Evolutionary conservation across 352 stramenopile species (phyloP).

Genomic region (Globisporangium iwayamae): DNA sequence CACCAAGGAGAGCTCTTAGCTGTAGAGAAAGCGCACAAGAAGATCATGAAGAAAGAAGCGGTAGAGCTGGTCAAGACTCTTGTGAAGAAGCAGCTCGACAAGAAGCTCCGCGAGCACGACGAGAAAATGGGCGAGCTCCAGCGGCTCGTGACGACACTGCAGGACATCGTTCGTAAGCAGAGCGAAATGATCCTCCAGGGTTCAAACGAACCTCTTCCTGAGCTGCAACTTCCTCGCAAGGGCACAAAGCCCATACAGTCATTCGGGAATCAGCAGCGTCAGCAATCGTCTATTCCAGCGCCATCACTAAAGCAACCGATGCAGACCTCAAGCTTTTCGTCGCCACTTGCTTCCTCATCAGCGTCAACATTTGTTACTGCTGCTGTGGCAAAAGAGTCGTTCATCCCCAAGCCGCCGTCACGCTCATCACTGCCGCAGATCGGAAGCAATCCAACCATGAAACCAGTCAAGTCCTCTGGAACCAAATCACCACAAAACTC

Average conservation of each 20-base stretch:
- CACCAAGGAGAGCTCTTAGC: not conserved
- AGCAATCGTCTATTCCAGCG: not conserved
- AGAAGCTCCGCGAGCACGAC: conserved; percentile 35
- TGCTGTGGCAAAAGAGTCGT: not conserved
- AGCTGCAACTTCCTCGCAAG: conserved; percentile 5
- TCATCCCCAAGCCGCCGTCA: conserved; percentile 8
- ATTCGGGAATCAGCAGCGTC: not conserved
- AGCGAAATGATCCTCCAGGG: conserved; percentile 29
- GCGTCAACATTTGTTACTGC: not conserved
- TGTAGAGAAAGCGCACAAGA: conserved; percentile 19
- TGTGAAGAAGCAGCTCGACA: conserved; percentile 36
- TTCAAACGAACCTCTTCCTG: conserved; percentile 22
- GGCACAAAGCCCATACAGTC: not conserved
- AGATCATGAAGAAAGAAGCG: conserved; percentile 50
- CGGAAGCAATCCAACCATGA: not conserved
- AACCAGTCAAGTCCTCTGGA: not conserved
- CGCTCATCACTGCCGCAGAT: conserved; percentile 5
- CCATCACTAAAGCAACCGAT: not conserved
- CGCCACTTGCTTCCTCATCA: not conserved
- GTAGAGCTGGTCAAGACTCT: conserved; percentile 35
- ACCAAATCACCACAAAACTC: conserved; percentile 2
- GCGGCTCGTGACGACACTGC: conserved; percentile 33
- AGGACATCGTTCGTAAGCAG: conserved; percentile 41
- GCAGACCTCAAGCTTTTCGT: not conserved
- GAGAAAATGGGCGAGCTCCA: conserved; percentile 41